Base-by-base conservation (phyloP, 345 rosid species). In the Punica granatum region DNA sequence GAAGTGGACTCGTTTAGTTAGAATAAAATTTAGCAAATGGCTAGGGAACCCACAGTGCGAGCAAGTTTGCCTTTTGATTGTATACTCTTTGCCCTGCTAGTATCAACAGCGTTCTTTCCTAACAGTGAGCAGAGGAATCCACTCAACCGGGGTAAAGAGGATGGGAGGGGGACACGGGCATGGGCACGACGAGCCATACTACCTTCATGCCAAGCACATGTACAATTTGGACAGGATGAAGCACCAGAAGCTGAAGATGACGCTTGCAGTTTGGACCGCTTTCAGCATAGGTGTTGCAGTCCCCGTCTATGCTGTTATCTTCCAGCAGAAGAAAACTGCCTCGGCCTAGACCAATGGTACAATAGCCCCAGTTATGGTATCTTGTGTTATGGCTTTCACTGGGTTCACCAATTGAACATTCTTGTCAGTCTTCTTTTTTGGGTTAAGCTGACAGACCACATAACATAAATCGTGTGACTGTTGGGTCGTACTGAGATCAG, bases 211-310 rank as follows among this genome's bases (percentile, higher is more conserved):
- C 0, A 91, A 94, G 83, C 96, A 91, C 83, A 91, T 94, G 99
- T 94, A 94, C 87, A 91, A 94, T 78, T 80, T 91, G 92, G 98
- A 89, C 77, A 84, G 86, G 73, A 91, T 94, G 97, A 88, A 85
- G 67, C 61, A 81, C 76, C 99, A 89, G 77, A 79, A 26, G 56
- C 78, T 94, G 75, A 94, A 84, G 83, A 88, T 91, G 93, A 73
- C 96, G 64, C 88, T 94, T 7, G 93, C 65, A 5, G 99, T 94
- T 64, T 81, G 91, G 70, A 77, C 92, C 0, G 99, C 95, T 73
- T 88, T 94, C 84, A 84, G 92, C 85, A 86, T 91, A 25, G 99
- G 97, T 34, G 89, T 82, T n/a, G 68, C 48, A 0, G 88, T 93
- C 72, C 99, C 99, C 0, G n/a, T 94, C 49, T 94, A 78, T 42